Percentiles rank a stretch among this genome's conserved stretches.
Conservation (phyloP, 345 rosid species). For the Gossypium longicalyx region DNA sequence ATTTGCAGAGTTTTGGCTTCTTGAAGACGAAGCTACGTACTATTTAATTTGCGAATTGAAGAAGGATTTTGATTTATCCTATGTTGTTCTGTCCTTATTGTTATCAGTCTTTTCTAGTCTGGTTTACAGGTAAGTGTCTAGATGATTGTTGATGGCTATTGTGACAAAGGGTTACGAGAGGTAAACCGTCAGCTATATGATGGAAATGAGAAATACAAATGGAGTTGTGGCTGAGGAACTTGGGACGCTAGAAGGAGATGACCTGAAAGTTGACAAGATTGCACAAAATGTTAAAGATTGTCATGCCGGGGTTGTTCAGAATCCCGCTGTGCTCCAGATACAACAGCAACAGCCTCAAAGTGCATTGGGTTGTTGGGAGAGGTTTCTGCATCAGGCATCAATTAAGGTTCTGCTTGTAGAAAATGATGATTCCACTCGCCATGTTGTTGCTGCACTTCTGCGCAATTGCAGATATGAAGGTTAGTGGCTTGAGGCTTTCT, state of each 20-base stretch:
- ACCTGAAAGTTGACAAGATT: slow-evolving; percentile 26
- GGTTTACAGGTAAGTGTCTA: slow-evolving; percentile 38
- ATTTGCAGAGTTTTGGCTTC: slow-evolving; percentile 24
- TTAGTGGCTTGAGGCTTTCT: slow-evolving; percentile 17
- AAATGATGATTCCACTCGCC: slow-evolving; percentile 75
- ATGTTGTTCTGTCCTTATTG: slow-evolving; percentile 19
- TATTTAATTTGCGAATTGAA: slow-evolving; percentile 26
- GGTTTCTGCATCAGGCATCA: slow-evolving; percentile 61
- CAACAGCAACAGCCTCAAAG: slow-evolving; percentile 43
- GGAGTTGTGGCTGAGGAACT: slow-evolving; percentile 25
- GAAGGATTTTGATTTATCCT: slow-evolving; percentile 19
- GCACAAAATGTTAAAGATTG: slow-evolving; percentile 36
- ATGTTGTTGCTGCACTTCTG: slow-evolving; percentile 74
- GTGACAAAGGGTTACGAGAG: slow-evolving; percentile 31
- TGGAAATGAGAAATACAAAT: slow-evolving; percentile 25
- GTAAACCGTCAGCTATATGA: slow-evolving; percentile 27
- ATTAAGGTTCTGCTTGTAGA: slow-evolving; percentile 75
- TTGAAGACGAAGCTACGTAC: slow-evolving; percentile 31
- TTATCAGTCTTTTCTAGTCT: slow-evolving; percentile 31
- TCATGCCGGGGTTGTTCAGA: slow-evolving; percentile 28
- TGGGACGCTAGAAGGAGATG: slow-evolving; percentile 24
- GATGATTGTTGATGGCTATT: slow-evolving; percentile 46
- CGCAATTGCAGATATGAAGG: slow-evolving; percentile 85
- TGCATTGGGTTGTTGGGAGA: slow-evolving; percentile 58
- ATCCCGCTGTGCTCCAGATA: slow-evolving; percentile 35